phyloP scores from a whole-genome alignment of 2,329 filamentous ascomycete species.

The Epichloe gansuensis region DNA sequence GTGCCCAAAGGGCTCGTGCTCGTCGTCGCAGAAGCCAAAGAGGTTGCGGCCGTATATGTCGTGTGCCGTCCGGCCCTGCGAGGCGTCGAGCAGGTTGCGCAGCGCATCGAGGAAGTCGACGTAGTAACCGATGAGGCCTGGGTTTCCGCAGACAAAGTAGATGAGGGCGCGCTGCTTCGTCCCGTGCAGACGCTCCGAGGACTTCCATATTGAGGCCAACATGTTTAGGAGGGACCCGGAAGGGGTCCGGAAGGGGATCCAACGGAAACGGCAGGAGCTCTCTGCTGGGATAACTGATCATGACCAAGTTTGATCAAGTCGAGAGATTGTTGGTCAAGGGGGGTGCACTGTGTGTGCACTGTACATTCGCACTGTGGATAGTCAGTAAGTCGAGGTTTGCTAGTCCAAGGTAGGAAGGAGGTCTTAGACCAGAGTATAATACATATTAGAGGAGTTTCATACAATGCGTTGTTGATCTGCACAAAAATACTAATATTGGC shows the following conservation, averaged over 20 bases:
- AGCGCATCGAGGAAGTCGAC: constrained; percentile 49
- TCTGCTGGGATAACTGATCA: no score
- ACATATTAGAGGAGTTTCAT: not conserved
- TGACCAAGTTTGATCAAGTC: no score
- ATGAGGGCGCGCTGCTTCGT: constrained; percentile 34
- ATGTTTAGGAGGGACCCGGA: constrained; percentile 3
- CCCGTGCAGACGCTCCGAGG: constrained; percentile 13
- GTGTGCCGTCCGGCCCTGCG: constrained; percentile 27
- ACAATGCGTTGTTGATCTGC: not conserved
- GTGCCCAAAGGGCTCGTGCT: constrained; percentile 32
- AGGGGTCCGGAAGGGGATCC: no score
- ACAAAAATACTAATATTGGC: not conserved
- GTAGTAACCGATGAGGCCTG: constrained; percentile 65
- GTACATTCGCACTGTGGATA: no score
- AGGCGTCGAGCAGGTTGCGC: constrained; percentile 36
- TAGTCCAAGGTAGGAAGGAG: no score
- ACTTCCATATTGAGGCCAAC: constrained; percentile 17
- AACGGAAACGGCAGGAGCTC: no score
- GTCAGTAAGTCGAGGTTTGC: no score
- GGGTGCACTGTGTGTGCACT: no score
- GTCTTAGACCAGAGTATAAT: no score
- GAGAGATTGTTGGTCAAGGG: no score
- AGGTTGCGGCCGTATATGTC: constrained; percentile 47
- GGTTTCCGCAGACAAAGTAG: constrained; percentile 66
- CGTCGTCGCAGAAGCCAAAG: constrained; percentile 42